Evolutionary conservation across 1,139 yeast species (phyloP), one percentile per base, ranked within the genome.

Genomic region (Saccharomycopsis phalli): DNA sequence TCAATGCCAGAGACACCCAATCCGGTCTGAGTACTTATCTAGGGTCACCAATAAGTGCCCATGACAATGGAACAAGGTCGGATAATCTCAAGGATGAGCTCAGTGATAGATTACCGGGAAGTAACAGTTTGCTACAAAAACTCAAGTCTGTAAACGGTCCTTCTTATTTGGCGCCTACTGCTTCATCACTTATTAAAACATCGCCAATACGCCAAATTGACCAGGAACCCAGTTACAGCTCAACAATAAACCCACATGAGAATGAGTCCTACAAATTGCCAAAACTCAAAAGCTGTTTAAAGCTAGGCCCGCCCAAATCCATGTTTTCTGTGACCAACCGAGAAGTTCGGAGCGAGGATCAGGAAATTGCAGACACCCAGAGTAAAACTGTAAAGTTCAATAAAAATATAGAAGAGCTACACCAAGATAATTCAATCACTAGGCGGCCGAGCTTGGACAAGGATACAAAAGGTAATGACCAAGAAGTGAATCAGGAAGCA

Each of bases 361-460:
- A 32, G 31, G 23, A 36, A 10, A 31, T 32, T 20, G n/a, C 14
- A 20, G 18, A 11, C 2, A 21, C 23, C 14, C 22, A 35, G 18
- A 13, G 20, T 3, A 45, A 45, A 21, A 36, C 21, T 16, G 47
- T 45, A 10, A 36, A 31, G n/a, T 45, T 45, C 31, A 29, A 36
- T 16, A 31, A 14, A 2, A 38, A 31, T 2, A 35, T 45, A n/a
- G 46, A 45, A 28, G 47, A 45, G 27, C 22, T 45, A 5, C 22
- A 45, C 26, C 38, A 39, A 18, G 47, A 44, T 17, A 44, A 44
- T 23, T 38, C 45, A 6, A 38, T 44, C 14, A 41, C 43, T 17
- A 31, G 22, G 16, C 18, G 37, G 13, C 31, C 19, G 26, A 35
- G 19, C 14, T 23, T 14, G 29, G n/a, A n/a, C n/a, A n/a, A n/a